phyloP scores from a whole-genome alignment of 345 rosid species.

The Arabidopsis arenosa region DNA sequence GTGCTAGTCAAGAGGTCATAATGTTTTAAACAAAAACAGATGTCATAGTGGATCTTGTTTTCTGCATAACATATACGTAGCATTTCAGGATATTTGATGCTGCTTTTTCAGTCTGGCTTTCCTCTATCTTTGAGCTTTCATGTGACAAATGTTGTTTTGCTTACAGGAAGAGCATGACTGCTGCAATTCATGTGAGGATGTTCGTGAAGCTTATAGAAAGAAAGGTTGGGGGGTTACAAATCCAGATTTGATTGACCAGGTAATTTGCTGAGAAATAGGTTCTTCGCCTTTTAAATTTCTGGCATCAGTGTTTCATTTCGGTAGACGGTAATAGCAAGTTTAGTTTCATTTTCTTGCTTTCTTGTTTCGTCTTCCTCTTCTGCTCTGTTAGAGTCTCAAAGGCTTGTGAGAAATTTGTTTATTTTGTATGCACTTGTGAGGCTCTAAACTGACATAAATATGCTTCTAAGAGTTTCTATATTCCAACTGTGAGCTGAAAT shows the following conservation, averaged over 20 bases:
- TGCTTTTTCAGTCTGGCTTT: not conserved
- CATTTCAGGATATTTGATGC: constrained; percentile 1
- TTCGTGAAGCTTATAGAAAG: constrained; percentile 93
- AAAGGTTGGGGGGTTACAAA: constrained; percentile 92
- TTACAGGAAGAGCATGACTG: constrained; percentile 80
- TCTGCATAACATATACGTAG: not conserved
- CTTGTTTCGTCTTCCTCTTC: not conserved
- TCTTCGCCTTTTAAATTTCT: not conserved
- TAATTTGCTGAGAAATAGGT: constrained; percentile 30
- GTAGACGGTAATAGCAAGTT: not conserved
- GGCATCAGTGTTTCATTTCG: not conserved
- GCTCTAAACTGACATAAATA: not conserved
- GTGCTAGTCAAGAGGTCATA: constrained; percentile 17
- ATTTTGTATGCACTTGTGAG: not conserved
- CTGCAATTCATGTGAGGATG: constrained; percentile 89
- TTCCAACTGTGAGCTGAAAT: not conserved
- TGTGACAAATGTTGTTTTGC: constrained; percentile 3
- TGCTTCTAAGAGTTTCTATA: not conserved
- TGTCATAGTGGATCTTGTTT: constrained; percentile 4
- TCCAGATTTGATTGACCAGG: constrained; percentile 92
- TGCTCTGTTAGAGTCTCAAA: constrained; percentile 8
- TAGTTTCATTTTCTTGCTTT: not conserved
- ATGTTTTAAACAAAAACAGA: constrained; percentile 2
- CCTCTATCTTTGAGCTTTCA: not conserved
- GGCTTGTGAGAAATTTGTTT: not conserved